Evolutionary conservation across 1,284 basidiomycete genomes (phyloP).

Genomic region (Trametes versicolor): DNA sequence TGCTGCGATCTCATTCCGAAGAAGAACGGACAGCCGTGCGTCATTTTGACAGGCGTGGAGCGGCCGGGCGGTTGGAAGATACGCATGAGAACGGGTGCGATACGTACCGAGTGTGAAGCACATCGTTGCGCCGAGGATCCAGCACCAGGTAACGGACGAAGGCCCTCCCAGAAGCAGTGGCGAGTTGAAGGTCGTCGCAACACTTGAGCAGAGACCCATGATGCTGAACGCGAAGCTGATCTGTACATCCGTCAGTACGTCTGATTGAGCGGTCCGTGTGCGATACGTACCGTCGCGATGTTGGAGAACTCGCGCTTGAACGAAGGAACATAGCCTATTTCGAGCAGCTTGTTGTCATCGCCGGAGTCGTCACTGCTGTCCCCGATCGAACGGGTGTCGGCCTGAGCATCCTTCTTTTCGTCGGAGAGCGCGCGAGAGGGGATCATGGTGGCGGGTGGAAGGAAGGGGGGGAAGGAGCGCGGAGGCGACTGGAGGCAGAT

Average conservation of each 20-base stretch:
- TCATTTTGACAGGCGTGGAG: constrained; percentile 21
- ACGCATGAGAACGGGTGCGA: constrained; percentile 20
- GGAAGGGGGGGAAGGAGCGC: constrained; percentile 23
- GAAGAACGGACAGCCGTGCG: constrained; percentile 6
- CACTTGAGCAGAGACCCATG: constrained; percentile 84
- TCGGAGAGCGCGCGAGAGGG: constrained; percentile 10
- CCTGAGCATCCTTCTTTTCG: constrained; percentile 30
- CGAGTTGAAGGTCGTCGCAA: constrained; percentile 86
- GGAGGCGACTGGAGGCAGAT: constrained; percentile 23
- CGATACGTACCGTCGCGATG: constrained; percentile 66
- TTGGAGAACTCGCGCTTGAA: constrained; percentile 88
- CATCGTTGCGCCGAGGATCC: constrained; percentile 81
- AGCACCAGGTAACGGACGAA: constrained; percentile 85
- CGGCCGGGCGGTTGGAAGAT: constrained; percentile 19
- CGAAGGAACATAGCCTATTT: constrained; percentile 78
- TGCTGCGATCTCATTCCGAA: constrained; percentile 25
- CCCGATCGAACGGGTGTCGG: constrained; percentile 31
- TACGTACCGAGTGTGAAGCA: constrained; percentile 73
- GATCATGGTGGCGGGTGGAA: constrained; percentile 32
- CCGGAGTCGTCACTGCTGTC: constrained; percentile 27
- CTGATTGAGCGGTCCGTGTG: background rate
- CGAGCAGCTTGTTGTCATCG: constrained; percentile 73
- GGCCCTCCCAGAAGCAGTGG: constrained; percentile 82
- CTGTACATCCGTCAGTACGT: constrained; percentile 43
- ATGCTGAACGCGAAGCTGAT: constrained; percentile 85